phyloP scores from a whole-genome alignment of 2,329 filamentous ascomycete species.

The Botryotinia convoluta region DNA sequence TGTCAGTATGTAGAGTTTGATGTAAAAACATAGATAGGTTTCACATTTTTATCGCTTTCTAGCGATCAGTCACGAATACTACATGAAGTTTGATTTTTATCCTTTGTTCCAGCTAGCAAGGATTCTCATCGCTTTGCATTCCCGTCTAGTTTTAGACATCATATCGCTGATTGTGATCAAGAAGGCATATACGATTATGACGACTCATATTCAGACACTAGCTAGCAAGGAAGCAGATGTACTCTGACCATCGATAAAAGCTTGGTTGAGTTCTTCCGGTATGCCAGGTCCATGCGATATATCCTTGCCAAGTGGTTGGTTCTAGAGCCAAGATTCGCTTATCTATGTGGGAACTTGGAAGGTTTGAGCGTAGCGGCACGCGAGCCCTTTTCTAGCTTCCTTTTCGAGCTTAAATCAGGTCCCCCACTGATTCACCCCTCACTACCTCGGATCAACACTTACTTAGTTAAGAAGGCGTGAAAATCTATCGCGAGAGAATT shows the following conservation, averaged over 20 bases:
- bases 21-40: neutral
- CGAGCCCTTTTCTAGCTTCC: constrained; percentile 15
- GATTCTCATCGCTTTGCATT: neutral
- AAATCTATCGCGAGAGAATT: neutral
- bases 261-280: neutral
- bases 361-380: neutral
- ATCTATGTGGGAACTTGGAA: neutral
- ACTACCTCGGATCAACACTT: neutral
- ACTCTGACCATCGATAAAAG: neutral
- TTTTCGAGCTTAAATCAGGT: constrained; percentile 9
- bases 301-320: neutral
- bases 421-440: neutral
- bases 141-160: neutral
- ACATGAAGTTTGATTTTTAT: neutral
- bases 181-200: neutral
- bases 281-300: neutral
- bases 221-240: neutral
- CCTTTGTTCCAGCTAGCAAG: neutral
- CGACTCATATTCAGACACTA: neutral
- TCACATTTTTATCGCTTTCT: neutral
- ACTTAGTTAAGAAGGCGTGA: constrained; percentile 3
- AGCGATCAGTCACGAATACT: neutral
- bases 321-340: constrained; percentile 1
- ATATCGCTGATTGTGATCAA: neutral
- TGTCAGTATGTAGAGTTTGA: neutral